Percentiles rank a stretch among this genome's conserved stretches.
Evolutionary conservation across 768 basidiomycete species (phyloP).

Genomic region (Tylopilus vinaceipallidus): DNA sequence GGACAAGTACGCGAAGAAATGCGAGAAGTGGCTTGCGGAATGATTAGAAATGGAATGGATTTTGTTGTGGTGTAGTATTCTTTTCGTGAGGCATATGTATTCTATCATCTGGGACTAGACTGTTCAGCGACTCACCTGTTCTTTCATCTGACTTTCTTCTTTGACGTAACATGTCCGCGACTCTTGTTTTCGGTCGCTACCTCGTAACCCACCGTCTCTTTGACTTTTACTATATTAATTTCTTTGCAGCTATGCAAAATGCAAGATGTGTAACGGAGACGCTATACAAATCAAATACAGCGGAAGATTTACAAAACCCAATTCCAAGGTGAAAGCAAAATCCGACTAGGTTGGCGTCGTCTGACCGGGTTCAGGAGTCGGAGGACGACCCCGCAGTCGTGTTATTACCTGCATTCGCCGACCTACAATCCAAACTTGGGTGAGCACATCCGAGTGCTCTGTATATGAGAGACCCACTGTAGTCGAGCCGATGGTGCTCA

Average conservation of each 20-base stretch:
- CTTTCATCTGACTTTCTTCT: slow-evolving; percentile 24
- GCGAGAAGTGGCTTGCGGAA: slow-evolving; percentile 89
- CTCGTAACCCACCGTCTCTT: slow-evolving; percentile 13
- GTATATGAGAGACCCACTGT: slow-evolving; percentile 41
- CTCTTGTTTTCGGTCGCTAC: slow-evolving; percentile 11
- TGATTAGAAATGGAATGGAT: slow-evolving; percentile 37
- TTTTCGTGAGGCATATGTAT: slow-evolving; percentile 31
- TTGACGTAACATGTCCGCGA: slow-evolving; percentile 12
- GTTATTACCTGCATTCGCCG: slow-evolving; percentile 61
- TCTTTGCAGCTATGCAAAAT: slow-evolving; percentile 22
- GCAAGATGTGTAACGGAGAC: slow-evolving; percentile 5
- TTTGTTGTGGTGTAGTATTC: slow-evolving; percentile 26
- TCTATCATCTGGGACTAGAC: slow-evolving; percentile 36
- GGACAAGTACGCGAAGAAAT: slow-evolving; percentile 93
- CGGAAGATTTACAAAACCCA: background rate
- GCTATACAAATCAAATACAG: slow-evolving; percentile 5
- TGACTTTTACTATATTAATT: slow-evolving; percentile 24
- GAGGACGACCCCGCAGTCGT: slow-evolving; percentile 52
- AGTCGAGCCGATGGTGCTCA: slow-evolving; percentile 63
- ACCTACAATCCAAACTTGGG: slow-evolving; percentile 40
- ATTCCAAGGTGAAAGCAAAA: background rate
- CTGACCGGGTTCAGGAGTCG: slow-evolving; percentile 48
- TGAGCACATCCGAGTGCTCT: slow-evolving; percentile 6
- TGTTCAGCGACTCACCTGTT: slow-evolving; percentile 29
- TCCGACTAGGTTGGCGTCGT: slow-evolving; percentile 7